Evolutionary conservation across 2,329 filamentous ascomycete species (phyloP).

Genomic region (Metarhizium guizhouense): DNA sequence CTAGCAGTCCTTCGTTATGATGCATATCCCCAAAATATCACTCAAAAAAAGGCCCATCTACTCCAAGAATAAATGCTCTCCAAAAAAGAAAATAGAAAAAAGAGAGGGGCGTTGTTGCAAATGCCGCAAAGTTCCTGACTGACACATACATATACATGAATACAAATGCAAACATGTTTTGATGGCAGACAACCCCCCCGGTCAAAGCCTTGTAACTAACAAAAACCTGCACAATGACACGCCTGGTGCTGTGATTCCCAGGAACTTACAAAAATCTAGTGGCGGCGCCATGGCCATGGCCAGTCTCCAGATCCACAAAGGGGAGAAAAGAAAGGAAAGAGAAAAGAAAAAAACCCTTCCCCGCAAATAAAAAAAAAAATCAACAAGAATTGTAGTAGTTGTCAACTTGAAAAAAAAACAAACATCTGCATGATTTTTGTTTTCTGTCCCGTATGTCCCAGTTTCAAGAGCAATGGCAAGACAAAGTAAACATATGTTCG

Average conservation of each 20-base stretch:
- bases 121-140: conserved; percentile 2
- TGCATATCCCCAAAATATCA: neutral
- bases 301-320: neutral
- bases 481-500: neutral
- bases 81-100: neutral
- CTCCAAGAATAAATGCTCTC: neutral
- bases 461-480: neutral
- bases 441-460: neutral
- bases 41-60: neutral
- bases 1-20: neutral
- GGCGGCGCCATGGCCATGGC: conserved; percentile 3
- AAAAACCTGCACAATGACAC: neutral
- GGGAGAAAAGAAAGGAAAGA: neutral
- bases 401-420: no score
- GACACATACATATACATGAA: neutral
- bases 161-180: neutral
- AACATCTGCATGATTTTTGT: neutral
- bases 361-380: neutral
- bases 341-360: neutral
- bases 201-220: neutral
- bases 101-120: conserved; percentile 1
- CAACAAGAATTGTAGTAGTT: neutral
- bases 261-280: conserved; percentile 1
- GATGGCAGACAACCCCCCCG: neutral
- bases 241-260: conserved; percentile 9